Percentiles rank a stretch among this genome's conserved stretches.
Conservation (phyloP, 1,284 basidiomycete species). For the Cryptococcus hybrid region DNA sequence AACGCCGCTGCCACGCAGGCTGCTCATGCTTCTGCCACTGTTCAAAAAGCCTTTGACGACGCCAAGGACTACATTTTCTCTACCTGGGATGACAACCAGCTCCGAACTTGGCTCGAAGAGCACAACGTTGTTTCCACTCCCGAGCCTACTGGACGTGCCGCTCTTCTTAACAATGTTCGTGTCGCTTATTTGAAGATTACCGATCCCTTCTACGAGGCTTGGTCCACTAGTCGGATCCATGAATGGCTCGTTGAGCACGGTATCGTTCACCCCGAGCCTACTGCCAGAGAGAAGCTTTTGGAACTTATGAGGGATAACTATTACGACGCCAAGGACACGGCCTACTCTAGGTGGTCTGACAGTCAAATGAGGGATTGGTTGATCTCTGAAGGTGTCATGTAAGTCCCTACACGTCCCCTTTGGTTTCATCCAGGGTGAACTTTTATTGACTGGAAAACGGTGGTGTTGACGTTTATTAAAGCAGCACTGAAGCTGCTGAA, state of each 20-base stretch:
- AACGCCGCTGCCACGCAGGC: constrained; percentile 38
- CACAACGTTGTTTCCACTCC: constrained; percentile 70
- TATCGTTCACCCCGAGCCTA: constrained; percentile 61
- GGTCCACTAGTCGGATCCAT: constrained; percentile 82
- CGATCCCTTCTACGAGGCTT: constrained; percentile 71
- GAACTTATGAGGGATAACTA: no score
- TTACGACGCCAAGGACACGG: constrained; percentile 61
- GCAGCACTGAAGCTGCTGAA: no score
- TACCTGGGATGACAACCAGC: constrained; percentile 75
- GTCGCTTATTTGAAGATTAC: constrained; percentile 63
- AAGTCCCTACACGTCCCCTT: constrained; percentile 22
- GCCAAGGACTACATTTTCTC: constrained; percentile 83
- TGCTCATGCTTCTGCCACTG: constrained; percentile 55
- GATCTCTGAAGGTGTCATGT: constrained; percentile 49
- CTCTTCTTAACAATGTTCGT: constrained; percentile 66
- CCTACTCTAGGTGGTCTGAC: constrained; percentile 66
- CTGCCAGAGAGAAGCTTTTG: constrained; percentile 69
- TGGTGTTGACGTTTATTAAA: constrained; percentile 14
- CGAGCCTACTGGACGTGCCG: constrained; percentile 61
- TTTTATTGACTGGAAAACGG: constrained; percentile 2
- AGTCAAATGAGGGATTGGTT: constrained; percentile 51
- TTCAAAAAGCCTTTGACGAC: constrained; percentile 59
- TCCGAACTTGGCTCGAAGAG: constrained; percentile 64
- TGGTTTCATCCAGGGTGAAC: not conserved
- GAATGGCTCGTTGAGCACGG: constrained; percentile 80